Base-by-base conservation (phyloP, 345 rosid species). In the Lenwebbia sp. region DNA sequence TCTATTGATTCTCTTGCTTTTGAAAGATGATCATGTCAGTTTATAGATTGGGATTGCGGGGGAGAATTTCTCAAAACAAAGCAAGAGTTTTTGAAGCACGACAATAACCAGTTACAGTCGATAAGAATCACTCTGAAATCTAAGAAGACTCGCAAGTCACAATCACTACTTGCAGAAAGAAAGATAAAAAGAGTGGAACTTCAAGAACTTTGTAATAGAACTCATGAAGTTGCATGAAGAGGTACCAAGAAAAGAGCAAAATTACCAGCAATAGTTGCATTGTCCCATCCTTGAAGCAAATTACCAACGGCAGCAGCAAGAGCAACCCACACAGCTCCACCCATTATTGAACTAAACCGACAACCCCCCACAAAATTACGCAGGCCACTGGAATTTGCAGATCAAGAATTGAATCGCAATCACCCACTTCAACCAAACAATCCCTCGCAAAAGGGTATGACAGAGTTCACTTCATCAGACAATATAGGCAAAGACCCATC, bases 201-300 rank as follows among this genome's bases (percentile, higher is more conserved):
- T 83, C 84, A 83, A 83, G 44, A 33, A 57, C 21, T 33, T 84
- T 13, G 82, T 6, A 6, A 25, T 6, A 82, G 53, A 50, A 50
- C 54, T 82, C 23, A 28, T 51, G 40, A 82, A 82, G 37, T 49
- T 11, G 22, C 37, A 49, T 25, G 83, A n/a, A 41, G 83, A 40
- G 28, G 54, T 26, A 76, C 22, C 50, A 54, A 40, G 41, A 44
- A 58, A 76, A 85, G 83, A 74, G 62, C 19, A 54, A 55, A 75
- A 75, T 87, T 87, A 87, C 88, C 88, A 49, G 88, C 88, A 33
- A 87, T 87, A 70, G 88, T 87, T n/a, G 88, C 88, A 50, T 87
- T 87, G 51, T 87, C 88, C 88, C 88, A 87, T 47, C 88, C 88
- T 56, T 87, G 88, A 40, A 87, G 58, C 47, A 87, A 57, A 76